A percentile compares a stretch with the other conserved stretches of the same genome.
These are phyloP conservation scores for Entomortierella beljakovae DNA, from an alignment of 192 early-diverging fungal genomes.

Conservation along the genomic window DNA sequence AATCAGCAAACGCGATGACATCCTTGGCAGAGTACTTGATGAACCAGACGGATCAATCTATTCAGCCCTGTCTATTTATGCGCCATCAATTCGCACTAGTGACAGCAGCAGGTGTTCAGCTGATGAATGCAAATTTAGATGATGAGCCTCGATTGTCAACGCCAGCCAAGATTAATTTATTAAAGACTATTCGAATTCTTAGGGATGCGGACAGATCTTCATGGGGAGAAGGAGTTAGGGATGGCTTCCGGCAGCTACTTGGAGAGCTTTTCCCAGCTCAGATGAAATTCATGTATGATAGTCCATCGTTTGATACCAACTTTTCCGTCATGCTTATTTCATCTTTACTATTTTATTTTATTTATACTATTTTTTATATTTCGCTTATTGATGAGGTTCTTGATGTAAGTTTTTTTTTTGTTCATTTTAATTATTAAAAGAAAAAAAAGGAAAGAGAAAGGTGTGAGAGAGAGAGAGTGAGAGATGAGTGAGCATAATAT, in stretches of 20 bases:
- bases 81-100: slow-evolving; percentile 48
- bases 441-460: too few relatives aligned
- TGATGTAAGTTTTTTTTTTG: background rate
- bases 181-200: slow-evolving; percentile 49
- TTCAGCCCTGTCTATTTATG: slow-evolving; percentile 49
- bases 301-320: background rate
- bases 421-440: too few relatives aligned
- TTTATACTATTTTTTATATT: background rate
- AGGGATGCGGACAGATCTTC: slow-evolving; percentile 48
- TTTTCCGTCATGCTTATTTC: too few relatives aligned
- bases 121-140: slow-evolving; percentile 48
- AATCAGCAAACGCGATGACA: slow-evolving; percentile 52
- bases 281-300: slow-evolving; percentile 38
- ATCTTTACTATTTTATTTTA: slow-evolving; percentile 1
- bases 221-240: slow-evolving; percentile 24
- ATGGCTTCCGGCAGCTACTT: slow-evolving; percentile 44
- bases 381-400: background rate
- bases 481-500: too few relatives aligned
- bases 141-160: slow-evolving; percentile 50
- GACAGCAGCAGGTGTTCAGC: slow-evolving; percentile 46
- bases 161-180: slow-evolving; percentile 49
- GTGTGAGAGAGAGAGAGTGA: too few relatives aligned
- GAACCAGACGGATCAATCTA: slow-evolving; percentile 29
- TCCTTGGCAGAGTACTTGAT: slow-evolving; percentile 46
- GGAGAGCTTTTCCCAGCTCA: slow-evolving; percentile 42